Evolutionary conservation across 352 stramenopile genomes (phyloP).

Genomic region (Pythium grandisporangium): DNA sequence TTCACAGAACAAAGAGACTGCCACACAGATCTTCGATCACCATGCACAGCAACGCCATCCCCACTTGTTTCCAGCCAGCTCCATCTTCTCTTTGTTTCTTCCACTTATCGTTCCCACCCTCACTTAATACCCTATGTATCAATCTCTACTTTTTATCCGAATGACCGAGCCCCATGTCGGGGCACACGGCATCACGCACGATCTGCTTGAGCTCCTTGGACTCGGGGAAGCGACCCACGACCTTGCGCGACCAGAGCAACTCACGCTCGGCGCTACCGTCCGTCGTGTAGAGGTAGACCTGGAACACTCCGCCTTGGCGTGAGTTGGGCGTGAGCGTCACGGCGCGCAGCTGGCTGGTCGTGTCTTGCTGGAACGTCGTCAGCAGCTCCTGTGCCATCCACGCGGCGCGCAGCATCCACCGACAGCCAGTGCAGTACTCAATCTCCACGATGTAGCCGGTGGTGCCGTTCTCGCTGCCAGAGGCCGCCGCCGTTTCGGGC

Average conservation of each 20-base stretch:
- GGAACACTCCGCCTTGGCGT: constrained; percentile 49
- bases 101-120: too few species aligned
- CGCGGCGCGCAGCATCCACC: constrained; percentile 82
- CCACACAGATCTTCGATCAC: too few species aligned
- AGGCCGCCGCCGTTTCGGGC: constrained; percentile 2
- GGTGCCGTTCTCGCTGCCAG: background rate
- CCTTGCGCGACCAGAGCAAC: constrained; percentile 83
- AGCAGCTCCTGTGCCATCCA: constrained; percentile 91
- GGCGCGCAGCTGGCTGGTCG: constrained; percentile 27
- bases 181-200: constrained; percentile 82
- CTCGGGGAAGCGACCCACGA: constrained; percentile 82
- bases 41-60: too few species aligned
- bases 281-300: constrained; percentile 44
- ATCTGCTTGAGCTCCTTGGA: constrained; percentile 90
- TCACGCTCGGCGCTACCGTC: constrained; percentile 29
- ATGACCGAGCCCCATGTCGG: constrained; percentile 78
- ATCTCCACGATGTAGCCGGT: constrained; percentile 76
- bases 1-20: too few species aligned
- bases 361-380: constrained; percentile 86
- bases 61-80: too few species aligned
- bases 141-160: constrained; percentile 59
- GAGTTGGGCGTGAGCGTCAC: constrained; percentile 60
- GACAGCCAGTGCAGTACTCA: constrained; percentile 88
- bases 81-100: too few species aligned
- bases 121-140: too few species aligned